These are phyloP conservation scores for Suillus bovinus DNA, from an alignment of 768 basidiomycete species.

Conservation along the genomic window DNA sequence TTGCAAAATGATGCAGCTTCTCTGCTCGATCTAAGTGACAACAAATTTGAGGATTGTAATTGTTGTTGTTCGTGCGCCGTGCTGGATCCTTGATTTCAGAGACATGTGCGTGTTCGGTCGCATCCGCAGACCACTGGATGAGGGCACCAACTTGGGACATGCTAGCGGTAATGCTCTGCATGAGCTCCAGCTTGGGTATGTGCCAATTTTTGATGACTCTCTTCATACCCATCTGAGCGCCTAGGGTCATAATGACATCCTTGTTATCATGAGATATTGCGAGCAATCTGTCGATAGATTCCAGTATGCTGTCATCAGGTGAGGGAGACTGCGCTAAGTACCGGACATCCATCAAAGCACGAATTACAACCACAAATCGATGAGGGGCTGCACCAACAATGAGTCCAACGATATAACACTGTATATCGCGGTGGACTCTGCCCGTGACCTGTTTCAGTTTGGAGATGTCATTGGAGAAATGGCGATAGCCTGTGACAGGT, in stretches of 20 bases:
- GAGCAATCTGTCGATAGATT: conserved; percentile 21
- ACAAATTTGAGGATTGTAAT: conserved; percentile 16
- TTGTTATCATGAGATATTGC: conserved; percentile 37
- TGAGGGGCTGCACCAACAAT: conserved; percentile 34
- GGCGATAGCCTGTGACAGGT: too few species aligned
- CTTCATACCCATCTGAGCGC: conserved; percentile 22
- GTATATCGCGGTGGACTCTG: conserved; percentile 14
- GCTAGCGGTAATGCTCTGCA: conserved; percentile 35
- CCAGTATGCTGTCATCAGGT: conserved; percentile 23
- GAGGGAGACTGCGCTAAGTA: conserved; percentile 35
- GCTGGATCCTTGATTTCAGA: too few species aligned
- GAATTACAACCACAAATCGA: conserved; percentile 33
- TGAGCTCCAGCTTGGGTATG: conserved; percentile 43
- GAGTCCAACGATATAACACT: conserved; percentile 33
- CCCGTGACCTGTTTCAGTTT: conserved; percentile 40
- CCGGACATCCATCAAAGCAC: conserved; percentile 38
- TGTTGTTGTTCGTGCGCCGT: conserved; percentile 25
- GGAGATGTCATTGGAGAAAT: conserved; percentile 12
- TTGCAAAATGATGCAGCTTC: too few species aligned
- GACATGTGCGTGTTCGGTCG: too few species aligned
- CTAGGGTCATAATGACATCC: conserved; percentile 29
- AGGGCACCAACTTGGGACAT: conserved; percentile 28
- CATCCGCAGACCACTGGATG: conserved; percentile 31
- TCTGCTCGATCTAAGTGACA: too few species aligned
- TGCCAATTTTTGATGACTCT: conserved; percentile 33